These are phyloP conservation scores for Penicillium sp. DNA, from an alignment of 2,329 filamentous ascomycete genomes.

Conservation along the genomic window DNA sequence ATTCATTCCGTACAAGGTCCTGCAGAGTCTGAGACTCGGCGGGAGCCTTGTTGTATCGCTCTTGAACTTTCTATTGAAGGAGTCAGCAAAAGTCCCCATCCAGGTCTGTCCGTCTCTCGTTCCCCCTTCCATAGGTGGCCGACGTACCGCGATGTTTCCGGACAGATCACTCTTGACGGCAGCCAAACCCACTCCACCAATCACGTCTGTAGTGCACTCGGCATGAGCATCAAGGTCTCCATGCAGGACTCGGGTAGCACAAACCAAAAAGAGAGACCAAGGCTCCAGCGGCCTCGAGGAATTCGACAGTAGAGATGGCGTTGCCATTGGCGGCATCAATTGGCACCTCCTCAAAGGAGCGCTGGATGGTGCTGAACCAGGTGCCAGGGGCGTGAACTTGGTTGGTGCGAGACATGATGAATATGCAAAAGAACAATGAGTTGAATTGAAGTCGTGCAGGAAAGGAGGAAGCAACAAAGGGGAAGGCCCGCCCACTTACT, in stretches of 20 bases:
- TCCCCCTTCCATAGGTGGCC: slow-evolving; percentile 1
- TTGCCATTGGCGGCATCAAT: slow-evolving; percentile 72
- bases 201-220: slow-evolving; percentile 51
- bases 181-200: slow-evolving; percentile 73
- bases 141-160: slow-evolving; percentile 81
- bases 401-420: slow-evolving; percentile 43
- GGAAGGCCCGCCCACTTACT: neutral
- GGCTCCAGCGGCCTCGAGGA: slow-evolving; percentile 87
- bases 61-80: slow-evolving; percentile 74
- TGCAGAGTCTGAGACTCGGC: slow-evolving; percentile 81
- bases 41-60: slow-evolving; percentile 76
- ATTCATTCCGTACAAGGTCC: slow-evolving; percentile 79
- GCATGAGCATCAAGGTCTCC: slow-evolving; percentile 11
- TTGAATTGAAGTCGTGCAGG: slow-evolving; percentile 9
- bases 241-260: slow-evolving; percentile 17
- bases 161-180: slow-evolving; percentile 90
- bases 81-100: slow-evolving; percentile 15
- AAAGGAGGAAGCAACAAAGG: slow-evolving; percentile 7
- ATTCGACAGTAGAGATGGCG: slow-evolving; percentile 79
- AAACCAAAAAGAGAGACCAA: slow-evolving; percentile 84
- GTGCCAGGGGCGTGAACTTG: slow-evolving; percentile 65
- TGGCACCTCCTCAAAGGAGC: slow-evolving; percentile 81
- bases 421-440: slow-evolving; percentile 1
- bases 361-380: slow-evolving; percentile 82
- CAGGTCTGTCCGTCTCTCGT: neutral